Percentiles rank a stretch among this genome's conserved stretches.
Evolutionary conservation across 805 yeast genomes (phyloP).

Genomic region (Nakazawaea peltata): DNA sequence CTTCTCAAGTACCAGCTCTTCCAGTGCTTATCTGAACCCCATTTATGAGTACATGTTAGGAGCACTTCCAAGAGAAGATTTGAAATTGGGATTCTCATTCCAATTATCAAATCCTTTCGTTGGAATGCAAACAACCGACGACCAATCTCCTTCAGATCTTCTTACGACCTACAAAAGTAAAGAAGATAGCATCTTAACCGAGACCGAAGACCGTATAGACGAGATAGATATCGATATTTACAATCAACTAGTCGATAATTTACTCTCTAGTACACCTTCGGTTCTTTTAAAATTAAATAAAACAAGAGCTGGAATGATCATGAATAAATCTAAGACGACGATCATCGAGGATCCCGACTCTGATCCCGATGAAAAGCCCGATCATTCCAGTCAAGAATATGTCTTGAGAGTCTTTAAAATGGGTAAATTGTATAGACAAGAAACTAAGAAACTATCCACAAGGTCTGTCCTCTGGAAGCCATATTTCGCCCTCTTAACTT

Average conservation of each 20-base stretch:
- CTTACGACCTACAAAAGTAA: not conserved
- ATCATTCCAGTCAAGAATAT: not conserved
- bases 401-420: slow-evolving; percentile 30
- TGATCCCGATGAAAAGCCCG: not conserved
- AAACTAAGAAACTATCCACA: slow-evolving; percentile 21
- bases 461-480: slow-evolving; percentile 30
- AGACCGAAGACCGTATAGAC: slow-evolving; percentile 9
- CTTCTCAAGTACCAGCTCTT: slow-evolving; percentile 1
- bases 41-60: slow-evolving; percentile 8
- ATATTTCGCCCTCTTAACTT: slow-evolving; percentile 39
- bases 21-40: slow-evolving; percentile 1
- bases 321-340: not conserved
- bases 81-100: slow-evolving; percentile 3
- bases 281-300: not conserved
- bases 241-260: not conserved
- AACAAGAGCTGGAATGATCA: not conserved
- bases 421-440: slow-evolving; percentile 32
- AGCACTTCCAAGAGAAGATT: not conserved
- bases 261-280: slow-evolving; percentile 1
- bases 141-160: not conserved
- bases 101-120: slow-evolving; percentile 8
- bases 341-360: too few species aligned
- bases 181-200: slow-evolving; percentile 6
- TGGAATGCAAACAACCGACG: not conserved
- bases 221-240: slow-evolving; percentile 6